Base-by-base conservation (phyloP, 768 basidiomycete species). In the Xerocomellus amylosporus region DNA sequence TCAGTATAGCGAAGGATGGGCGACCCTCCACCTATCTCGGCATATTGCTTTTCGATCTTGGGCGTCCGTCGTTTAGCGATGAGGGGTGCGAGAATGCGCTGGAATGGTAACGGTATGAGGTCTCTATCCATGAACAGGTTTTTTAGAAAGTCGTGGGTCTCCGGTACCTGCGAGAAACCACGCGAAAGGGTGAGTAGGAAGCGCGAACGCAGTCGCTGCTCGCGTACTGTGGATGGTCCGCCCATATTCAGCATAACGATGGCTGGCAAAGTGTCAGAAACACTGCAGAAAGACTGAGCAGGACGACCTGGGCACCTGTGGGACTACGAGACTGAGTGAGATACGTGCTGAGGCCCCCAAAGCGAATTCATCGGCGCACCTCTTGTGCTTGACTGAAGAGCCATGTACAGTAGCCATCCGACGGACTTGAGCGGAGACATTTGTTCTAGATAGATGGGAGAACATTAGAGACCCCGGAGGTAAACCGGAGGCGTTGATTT, bases 161-260 rank as follows among this genome's bases (percentile, higher is more conserved):
- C 96, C 5, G 86, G 76, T 39, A 97, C 88, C 93, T 97, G 64
- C 17, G 43, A 28, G 41, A 63, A 46, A 43, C 14, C 14, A 49
- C 13, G 10, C 36, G 26, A 38, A 14, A 26, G 8, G 60, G 49
- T 57, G 51, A 58, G 46, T 49, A 17, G 4, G 39, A 7, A 24
- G 38, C 19, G 15, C 17, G 14, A 31, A 40, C 26, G 1, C 14
- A 22, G 42, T 24, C 46, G 37, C 28, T n/a, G 44, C 46, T 34
- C 36, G 74, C 83, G 63, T 65, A 93, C 93, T 53, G 93, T 95
- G 47, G 90, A 83, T 22, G 96, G 97, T 2, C 97, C 97, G 41
- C 97, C 97, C 97, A 99, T 99, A 73, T 98, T 99, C 75, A 99
- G 77, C 89, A 99, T 90, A 39, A 99, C 93, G 58, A 98, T 81